Base-by-base conservation (phyloP, 805 yeast genomes). In the Kazachstania kunashirensis region DNA sequence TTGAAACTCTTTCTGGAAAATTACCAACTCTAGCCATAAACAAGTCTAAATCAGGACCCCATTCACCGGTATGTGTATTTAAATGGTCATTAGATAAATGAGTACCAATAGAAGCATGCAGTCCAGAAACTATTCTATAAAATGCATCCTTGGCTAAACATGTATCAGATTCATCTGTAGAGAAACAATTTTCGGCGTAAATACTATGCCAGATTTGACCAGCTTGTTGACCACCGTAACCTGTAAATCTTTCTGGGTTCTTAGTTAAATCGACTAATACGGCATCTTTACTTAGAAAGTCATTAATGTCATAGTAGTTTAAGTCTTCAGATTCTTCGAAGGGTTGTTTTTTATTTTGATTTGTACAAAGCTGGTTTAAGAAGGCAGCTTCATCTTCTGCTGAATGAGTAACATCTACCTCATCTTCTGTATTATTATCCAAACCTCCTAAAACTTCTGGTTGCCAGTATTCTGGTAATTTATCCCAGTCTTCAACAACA, bases 211-310 rank as follows among this genome's bases (percentile, higher is more conserved):
- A 92, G 32, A 92, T 84, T 54, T 81, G 85, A 47, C 79, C 76
- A 16, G 96, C 84, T 52, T 92, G 95, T 34, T 79, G 76, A 21
- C 98, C 98, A 23, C 86, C 82, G 53, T 92, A 92, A 0, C 98
- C 98, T 0, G 98, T 94, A 63, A 84, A 92, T 51, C 97, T 69
- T 60, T 92, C 99, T 1, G 95, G 96, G 53, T 94, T 94, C 37
- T 82, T 84, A 15, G 79, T 67, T 39, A 92, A 69, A 51, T 88
- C 85, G 20, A 92, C 95, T 49, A 80, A 79, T 1, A 85, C 96
- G 37, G 86, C 77, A 42, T 77, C 71, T 48, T 75, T 75, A 46
- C 71, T 74, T 31, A 71, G 69, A 33, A 67, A 69, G 35, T 57
- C 73, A 49, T 77, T 84, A 26, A 78, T 61, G 53, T 78, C 83